A percentile compares a stretch with the other conserved stretches of the same genome.
These are phyloP conservation scores for Aureobasidium pullulans DNA, from an alignment of 2,329 filamentous ascomycete species.

Conservation along the genomic window DNA sequence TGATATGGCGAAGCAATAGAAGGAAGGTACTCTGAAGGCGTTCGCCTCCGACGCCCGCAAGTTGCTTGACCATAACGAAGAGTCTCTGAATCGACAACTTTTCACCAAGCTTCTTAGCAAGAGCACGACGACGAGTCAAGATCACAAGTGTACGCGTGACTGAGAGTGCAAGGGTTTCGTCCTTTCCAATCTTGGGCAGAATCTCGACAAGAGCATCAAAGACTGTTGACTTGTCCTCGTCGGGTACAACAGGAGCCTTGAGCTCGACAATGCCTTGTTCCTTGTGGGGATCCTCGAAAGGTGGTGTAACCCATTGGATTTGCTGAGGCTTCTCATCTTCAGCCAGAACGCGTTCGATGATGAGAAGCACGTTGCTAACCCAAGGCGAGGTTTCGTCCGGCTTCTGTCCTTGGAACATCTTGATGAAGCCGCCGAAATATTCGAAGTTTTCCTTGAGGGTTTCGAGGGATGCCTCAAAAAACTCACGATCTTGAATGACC, in stretches of 20 bases:
- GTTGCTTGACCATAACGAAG: conserved; percentile 92
- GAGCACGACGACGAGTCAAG: conserved; percentile 67
- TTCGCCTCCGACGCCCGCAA: conserved; percentile 69
- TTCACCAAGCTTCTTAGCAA: conserved; percentile 71
- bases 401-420: conserved; percentile 57
- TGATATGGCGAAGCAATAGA: conserved; percentile 80
- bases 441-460: conserved; percentile 70
- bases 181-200: conserved; percentile 78
- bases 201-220: conserved; percentile 75
- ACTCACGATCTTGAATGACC: conserved; percentile 72
- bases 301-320: conserved; percentile 55
- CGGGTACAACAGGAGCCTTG: conserved; percentile 55
- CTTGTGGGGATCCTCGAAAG: conserved; percentile 34
- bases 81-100: conserved; percentile 83
- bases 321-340: conserved; percentile 77
- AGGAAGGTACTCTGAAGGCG: conserved; percentile 71
- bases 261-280: conserved; percentile 47
- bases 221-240: conserved; percentile 61
- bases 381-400: conserved; percentile 79
- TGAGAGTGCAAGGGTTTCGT: conserved; percentile 75
- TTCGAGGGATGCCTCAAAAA: conserved; percentile 69
- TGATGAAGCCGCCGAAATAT: conserved; percentile 72
- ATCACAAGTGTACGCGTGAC: conserved; percentile 79
- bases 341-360: conserved; percentile 83
- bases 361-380: conserved; percentile 83